These are phyloP conservation scores for Nakazawaea laoshanensis DNA, from an alignment of 805 yeast species.

Conservation along the genomic window DNA sequence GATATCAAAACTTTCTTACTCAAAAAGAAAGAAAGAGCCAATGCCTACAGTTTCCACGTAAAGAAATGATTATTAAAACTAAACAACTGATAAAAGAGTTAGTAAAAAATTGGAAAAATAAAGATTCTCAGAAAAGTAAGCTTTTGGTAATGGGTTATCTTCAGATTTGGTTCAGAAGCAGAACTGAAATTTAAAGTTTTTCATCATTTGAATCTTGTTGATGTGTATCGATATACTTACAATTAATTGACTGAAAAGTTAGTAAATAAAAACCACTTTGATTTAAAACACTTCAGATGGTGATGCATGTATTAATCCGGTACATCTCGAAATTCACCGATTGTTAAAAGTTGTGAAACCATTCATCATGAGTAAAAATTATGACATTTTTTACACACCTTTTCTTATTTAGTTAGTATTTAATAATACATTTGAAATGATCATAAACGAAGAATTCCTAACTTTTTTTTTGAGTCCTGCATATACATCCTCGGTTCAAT, in stretches of 20 bases:
- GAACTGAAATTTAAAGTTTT: conserved; percentile 68
- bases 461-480: conserved; percentile 57
- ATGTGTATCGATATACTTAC: background rate
- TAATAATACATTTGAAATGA: conserved; percentile 13
- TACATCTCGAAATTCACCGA: conserved; percentile 61
- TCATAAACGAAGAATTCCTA: conserved; percentile 79
- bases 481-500: conserved; percentile 63
- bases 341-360: conserved; percentile 24
- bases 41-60: conserved; percentile 15
- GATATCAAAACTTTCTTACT: conserved; percentile 30
- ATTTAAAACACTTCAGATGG: conserved; percentile 62
- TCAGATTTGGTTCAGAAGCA: conserved; percentile 90
- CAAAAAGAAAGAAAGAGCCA: conserved; percentile 28
- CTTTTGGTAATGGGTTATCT: conserved; percentile 70
- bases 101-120: too few relatives aligned
- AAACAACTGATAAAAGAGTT: background rate
- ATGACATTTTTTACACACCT: too few relatives aligned
- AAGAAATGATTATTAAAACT: background rate
- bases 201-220: conserved; percentile 46
- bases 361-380: conserved; percentile 22
- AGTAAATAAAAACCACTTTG: conserved; percentile 7
- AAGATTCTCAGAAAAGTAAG: conserved; percentile 35
- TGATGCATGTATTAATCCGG: conserved; percentile 91
- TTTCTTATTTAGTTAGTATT: too few relatives aligned
- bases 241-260: background rate